Percentiles rank a stretch among this genome's conserved stretches.
Conservation (phyloP, 768 basidiomycete species). For the Rhodotorula graminis region DNA sequence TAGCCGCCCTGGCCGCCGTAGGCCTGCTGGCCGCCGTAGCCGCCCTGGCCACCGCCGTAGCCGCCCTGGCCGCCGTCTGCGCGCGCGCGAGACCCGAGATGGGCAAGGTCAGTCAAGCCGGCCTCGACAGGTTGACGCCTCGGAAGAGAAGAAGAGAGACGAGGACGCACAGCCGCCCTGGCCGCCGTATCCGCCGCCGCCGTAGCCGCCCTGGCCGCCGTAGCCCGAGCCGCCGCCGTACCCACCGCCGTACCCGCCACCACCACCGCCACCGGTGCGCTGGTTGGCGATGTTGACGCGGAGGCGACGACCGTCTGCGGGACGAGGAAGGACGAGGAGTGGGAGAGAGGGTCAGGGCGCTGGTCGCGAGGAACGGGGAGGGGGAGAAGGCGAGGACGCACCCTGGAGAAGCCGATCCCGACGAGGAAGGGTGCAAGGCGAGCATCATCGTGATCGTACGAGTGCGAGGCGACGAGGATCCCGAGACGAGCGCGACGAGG, state of each 20-base stretch:
- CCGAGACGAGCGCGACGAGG: neutral
- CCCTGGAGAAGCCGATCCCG: neutral
- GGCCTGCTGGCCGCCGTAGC: slow-evolving; percentile 19
- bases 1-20: slow-evolving; percentile 9
- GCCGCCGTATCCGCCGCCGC: slow-evolving; percentile 8
- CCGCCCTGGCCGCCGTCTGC: slow-evolving; percentile 29
- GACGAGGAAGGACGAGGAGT: too few species aligned
- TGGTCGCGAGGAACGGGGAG: neutral
- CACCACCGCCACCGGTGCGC: slow-evolving; percentile 39
- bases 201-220: slow-evolving; percentile 36
- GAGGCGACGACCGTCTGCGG: slow-evolving; percentile 73
- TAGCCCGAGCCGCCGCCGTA: slow-evolving; percentile 39
- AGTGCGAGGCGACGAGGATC: neutral
- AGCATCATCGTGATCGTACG: neutral
- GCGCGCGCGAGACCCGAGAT: neutral
- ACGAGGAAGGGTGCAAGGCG: neutral
- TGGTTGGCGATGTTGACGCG: slow-evolving; percentile 65
- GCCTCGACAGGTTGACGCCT: too few species aligned
- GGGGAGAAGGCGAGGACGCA: neutral
- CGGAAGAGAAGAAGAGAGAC: too few species aligned
- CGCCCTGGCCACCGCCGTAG: slow-evolving; percentile 41
- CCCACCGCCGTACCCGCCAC: slow-evolving; percentile 44
- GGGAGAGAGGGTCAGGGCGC: slow-evolving; percentile 1
- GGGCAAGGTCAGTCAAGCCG: too few species aligned
- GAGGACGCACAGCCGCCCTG: slow-evolving; percentile 6